A percentile compares a stretch with the other conserved stretches of the same genome.
phyloP scores from a whole-genome alignment of 176 grass and related monocot genomes.

The Dactylis glomerata region DNA sequence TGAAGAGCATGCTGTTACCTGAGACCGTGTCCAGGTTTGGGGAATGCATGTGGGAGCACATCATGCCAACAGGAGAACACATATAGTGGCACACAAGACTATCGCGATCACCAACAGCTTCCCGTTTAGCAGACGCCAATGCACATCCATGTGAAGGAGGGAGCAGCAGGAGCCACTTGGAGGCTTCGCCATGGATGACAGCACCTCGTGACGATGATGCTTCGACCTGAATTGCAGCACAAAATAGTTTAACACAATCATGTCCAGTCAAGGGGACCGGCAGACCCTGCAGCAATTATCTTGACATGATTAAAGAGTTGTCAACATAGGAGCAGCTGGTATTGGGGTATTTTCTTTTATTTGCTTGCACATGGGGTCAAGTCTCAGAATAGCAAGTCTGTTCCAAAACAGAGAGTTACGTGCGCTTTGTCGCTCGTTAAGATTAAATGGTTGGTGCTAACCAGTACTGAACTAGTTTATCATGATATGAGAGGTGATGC shows the following conservation, averaged over 20 bases:
- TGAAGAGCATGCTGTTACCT: too few relatives aligned
- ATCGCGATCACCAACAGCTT: not conserved
- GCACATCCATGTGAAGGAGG: constrained; percentile 13
- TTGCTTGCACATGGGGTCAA: not conserved
- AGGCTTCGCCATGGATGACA: not conserved
- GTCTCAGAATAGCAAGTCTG: constrained; percentile 8
- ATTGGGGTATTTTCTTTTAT: not conserved
- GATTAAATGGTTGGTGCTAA: not conserved
- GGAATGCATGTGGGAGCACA: too few relatives aligned
- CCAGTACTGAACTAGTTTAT: not conserved
- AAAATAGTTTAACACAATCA: not conserved
- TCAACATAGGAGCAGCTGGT: not conserved
- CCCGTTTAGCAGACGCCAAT: not conserved
- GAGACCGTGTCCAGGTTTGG: too few relatives aligned
- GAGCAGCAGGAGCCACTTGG: not conserved
- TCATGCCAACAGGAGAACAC: too few relatives aligned
- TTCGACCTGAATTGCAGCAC: not conserved
- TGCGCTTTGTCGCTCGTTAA: not conserved
- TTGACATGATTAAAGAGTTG: constrained; percentile 24
- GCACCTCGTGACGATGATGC: not conserved
- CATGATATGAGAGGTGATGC: not conserved
- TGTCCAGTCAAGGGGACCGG: constrained; percentile 15
- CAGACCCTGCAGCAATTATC: constrained; percentile 25
- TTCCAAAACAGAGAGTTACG: constrained; percentile 16
- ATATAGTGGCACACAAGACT: not conserved